Evolutionary conservation across 305 asterid genomes (phyloP), one percentile per base, ranked within the genome.

Genomic region (Lippia alba): DNA sequence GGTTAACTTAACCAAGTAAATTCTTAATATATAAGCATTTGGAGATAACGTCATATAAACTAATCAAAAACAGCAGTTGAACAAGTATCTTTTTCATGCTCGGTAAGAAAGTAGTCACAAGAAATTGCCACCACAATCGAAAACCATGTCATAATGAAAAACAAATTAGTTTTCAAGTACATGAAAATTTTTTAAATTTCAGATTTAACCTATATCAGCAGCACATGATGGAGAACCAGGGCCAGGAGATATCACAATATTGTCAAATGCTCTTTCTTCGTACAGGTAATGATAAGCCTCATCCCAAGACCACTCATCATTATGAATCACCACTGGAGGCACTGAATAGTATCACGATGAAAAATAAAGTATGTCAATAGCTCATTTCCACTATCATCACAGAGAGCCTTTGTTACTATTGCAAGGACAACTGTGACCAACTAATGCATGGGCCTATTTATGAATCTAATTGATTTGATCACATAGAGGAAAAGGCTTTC

Each of bases 201-300:
- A 33, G 44, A 55, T 70, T 83, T 57, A 72, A 94, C 99, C 99
- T 82, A 94, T 84, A 83, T 94, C 99, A 65, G 88, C 81, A 53
- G 91, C 83, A 79, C 97, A 86, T 20, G 91, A 62, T 9, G 99
- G 99, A 73, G 98, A 90, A 67, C 99, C 99, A 36, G 99, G 99
- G 73, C 99, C 99, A 55, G 99, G 99, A 78, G 99, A 94, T 81
- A 94, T 87, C 73, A 94, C 97, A 65, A 94, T 87, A 81, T 94
- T 94, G 80, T 94, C 98, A 62, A 94, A 91, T 55, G 90, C 94
- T 81, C 75, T 94, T 64, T 82, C 91, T 73, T 86, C 95, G 77
- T 91, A 91, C 64, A 94, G 66, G 73, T 84, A 87, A 72, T 84
- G 83, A 73, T 76, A 87, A 32, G 85, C 71, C 44, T 90, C 96